phyloP scores from a whole-genome alignment of 352 stramenopile genomes.

The Pythium volutum region DNA sequence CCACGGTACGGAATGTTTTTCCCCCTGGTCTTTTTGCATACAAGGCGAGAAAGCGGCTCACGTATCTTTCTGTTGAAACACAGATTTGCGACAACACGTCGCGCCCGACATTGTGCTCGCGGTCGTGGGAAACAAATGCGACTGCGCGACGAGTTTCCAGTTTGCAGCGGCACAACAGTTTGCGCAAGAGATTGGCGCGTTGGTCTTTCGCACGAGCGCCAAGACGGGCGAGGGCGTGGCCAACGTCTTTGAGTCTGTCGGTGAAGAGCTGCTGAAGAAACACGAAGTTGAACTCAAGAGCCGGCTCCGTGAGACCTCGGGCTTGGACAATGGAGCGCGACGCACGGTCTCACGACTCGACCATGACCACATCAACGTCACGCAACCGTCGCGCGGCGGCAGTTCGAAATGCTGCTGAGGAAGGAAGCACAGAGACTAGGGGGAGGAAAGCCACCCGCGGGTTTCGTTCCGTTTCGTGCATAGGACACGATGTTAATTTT shows the following conservation, averaged over 20 bases:
- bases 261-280: conserved; percentile 69
- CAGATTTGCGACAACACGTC: conserved; percentile 78
- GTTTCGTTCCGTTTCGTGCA: too few relatives aligned
- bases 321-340: conserved; percentile 8
- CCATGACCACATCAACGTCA: conserved; percentile 15
- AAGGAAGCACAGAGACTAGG: too few relatives aligned
- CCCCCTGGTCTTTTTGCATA: neutral
- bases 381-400: neutral
- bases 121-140: conserved; percentile 84
- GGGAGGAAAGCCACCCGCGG: too few relatives aligned
- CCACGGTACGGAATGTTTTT: conserved; percentile 34
- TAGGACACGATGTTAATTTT: neutral
- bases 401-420: conserved; percentile 22
- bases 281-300: conserved; percentile 63
- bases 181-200: conserved; percentile 74
- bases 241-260: conserved; percentile 71
- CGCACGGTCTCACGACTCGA: conserved; percentile 10
- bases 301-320: conserved; percentile 45
- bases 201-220: conserved; percentile 78
- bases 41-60: neutral
- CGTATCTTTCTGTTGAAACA: neutral
- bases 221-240: conserved; percentile 80
- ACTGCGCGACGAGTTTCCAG: conserved; percentile 60
- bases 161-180: conserved; percentile 72
- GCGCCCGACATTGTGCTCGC: conserved; percentile 76